Base-by-base conservation (phyloP, 345 rosid genomes). In the Sonneratia caseolaris region DNA sequence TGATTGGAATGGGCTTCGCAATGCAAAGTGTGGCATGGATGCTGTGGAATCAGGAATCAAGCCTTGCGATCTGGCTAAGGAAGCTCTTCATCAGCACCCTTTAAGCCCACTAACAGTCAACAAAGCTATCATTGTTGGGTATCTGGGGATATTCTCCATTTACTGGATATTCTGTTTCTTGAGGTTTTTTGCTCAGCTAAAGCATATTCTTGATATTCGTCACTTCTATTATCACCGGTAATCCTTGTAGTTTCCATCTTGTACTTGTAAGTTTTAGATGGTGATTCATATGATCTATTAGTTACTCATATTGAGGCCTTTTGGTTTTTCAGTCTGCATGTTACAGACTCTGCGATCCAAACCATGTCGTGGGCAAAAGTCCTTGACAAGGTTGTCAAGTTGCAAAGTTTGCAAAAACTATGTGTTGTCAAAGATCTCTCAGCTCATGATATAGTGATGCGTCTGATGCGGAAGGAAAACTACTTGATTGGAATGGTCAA, bases 11-110 rank as follows among this genome's bases (percentile, higher is more conserved):
- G 99, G 98, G 78, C 97, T 96, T 75, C 86, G 91, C 71, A 92
- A 92, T 80, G 99, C 99, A 47, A 96, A 96, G 77, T 96, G 99
- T 78, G 99, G 99, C 38, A 88, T 96, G 93, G 92, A 96, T 85
- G 97, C 99, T 4, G 90, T 96, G 76, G 98, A 96, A 73, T 92
- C 98, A 37, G 97, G 99, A 76, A 89, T 81, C 69, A 92, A 84
- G 86, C 99, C 96, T 21, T 96, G 99, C 78, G 97, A 96, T 85
- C 97, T 96, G 73, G 87, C 87, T 27, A 91, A 88, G 79, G 98
- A 92, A 88, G 99, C 98, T 72, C 88, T 96, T 71, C 86, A 85
- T 73, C 84, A 74, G 68, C 96, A 92, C 77, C 99, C 98, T 24
- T 84, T 96, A 78, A 85, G 89, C 66, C 99, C 99, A 70, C 79